These are phyloP conservation scores for Tricholoma furcatifolium DNA, from an alignment of 768 basidiomycete species.

Conservation along the genomic window DNA sequence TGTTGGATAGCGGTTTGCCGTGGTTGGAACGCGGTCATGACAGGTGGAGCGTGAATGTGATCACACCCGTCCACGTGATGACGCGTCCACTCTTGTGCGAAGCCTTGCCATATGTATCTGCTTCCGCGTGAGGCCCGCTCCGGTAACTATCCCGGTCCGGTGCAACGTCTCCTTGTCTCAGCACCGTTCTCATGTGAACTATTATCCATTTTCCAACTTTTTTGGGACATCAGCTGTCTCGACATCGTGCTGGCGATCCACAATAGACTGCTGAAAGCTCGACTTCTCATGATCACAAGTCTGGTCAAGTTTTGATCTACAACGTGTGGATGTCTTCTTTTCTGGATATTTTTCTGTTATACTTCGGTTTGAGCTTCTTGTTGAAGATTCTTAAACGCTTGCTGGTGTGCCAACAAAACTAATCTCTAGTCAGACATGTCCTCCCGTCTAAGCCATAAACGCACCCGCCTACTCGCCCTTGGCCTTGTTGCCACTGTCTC, in stretches of 20 bases:
- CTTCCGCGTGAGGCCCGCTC: neutral
- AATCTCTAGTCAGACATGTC: neutral
- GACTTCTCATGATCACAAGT: neutral
- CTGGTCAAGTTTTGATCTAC: too few relatives aligned
- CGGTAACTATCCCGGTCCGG: neutral
- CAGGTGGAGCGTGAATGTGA: too few relatives aligned
- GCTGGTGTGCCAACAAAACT: too few relatives aligned
- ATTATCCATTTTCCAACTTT: neutral
- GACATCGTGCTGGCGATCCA: neutral
- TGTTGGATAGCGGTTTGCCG: too few relatives aligned
- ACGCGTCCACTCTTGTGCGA: too few relatives aligned
- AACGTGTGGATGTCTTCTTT: neutral
- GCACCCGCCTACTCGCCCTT: neutral
- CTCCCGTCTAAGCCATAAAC: neutral
- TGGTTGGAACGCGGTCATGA: too few relatives aligned
- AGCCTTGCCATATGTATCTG: too few relatives aligned
- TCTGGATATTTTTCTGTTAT: neutral
- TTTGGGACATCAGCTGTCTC: neutral
- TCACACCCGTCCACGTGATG: too few relatives aligned
- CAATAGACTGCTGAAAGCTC: neutral
- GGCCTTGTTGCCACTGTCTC: neutral
- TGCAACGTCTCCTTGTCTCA: neutral
- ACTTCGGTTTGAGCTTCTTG: neutral
- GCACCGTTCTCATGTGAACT: neutral
- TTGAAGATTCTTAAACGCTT: neutral